Evolutionary conservation across 441 rosid species (phyloP).

Genomic region (Caryocar brasiliense): DNA sequence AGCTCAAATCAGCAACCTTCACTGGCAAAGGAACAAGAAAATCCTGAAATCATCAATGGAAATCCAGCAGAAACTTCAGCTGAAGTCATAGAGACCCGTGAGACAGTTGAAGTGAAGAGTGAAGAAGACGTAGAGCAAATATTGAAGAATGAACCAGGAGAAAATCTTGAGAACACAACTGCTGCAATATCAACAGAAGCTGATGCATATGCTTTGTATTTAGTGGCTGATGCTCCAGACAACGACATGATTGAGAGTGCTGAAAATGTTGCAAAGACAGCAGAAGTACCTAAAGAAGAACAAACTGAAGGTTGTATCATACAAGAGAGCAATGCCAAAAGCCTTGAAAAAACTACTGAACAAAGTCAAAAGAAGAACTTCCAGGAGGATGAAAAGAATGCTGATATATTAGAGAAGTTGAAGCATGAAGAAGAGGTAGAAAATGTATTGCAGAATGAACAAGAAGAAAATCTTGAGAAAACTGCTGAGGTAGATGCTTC

Average conservation of each 20-base stretch:
- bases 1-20: neutral
- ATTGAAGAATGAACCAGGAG: conserved; percentile 6
- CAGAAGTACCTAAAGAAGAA: conserved; percentile 15
- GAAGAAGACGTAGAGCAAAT: conserved; percentile 14
- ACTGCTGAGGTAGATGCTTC: too few species aligned
- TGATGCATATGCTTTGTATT: conserved; percentile 1
- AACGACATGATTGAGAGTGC: conserved; percentile 10
- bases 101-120: conserved; percentile 1
- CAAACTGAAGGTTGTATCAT: conserved; percentile 1
- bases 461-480: too few species aligned
- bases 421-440: too few species aligned
- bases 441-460: too few species aligned
- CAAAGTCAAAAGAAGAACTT: conserved; percentile 1
- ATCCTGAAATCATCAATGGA: neutral
- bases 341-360: conserved; percentile 9
- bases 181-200: neutral
- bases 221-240: neutral
- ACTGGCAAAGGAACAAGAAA: neutral
- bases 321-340: conserved; percentile 4
- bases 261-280: neutral
- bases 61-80: neutral
- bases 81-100: neutral
- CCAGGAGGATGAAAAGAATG: neutral
- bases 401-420: too few species aligned
- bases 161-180: conserved; percentile 7